Base-by-base conservation (phyloP, 441 rosid species). In the Euphorbia celastroides region DNA sequence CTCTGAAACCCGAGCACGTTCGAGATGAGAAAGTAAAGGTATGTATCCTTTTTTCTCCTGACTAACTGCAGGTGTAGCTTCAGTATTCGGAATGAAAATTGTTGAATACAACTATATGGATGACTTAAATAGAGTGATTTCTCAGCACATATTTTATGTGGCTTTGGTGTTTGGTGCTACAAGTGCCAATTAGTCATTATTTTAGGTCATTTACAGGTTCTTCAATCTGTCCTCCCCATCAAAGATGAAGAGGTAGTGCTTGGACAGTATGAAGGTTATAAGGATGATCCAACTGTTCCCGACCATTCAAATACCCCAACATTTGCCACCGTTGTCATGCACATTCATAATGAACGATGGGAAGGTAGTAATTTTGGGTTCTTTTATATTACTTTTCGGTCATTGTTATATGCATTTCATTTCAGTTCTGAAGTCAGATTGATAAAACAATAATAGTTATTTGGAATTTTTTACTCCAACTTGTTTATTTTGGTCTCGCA, bases 1-100 rank as follows among this genome's bases (percentile, higher is more conserved):
- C 98, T 70, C 90, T 92, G 70, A 90, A 85, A 74, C 98, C 98
- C 8, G 98, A 95, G 85, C 93, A 90, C 79, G 90, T 95, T 58
- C 92, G 99, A 7, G 98, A 94, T 81, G 98, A 92, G 84, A 94
- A 94, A 89, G 98, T 94, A 81, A 94, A 94, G 97, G 99, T 90
- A 70, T 30, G 66, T 59, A 26, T 68, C 61, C 51, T 46, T 14
- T 57, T n/a, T n/a, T n/a, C 28, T 10, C 34, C 28, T 26, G 31
- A 55, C 30, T 55, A 55, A 55, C n/a, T 55, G 58, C 9, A 55
- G 25, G 31, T 25, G 26, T 9, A 46, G 31, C 62, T 28, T 52
- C 41, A 17, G 0, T 36, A 5, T 66, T 46, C 41, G 25, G 27
- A 25, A 57, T 26, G 23, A 60, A 62, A 14, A 31, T 58, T 8